Evolutionary conservation across 208 protist species (phyloP).

Genomic region (Crithidia expoeki): DNA sequence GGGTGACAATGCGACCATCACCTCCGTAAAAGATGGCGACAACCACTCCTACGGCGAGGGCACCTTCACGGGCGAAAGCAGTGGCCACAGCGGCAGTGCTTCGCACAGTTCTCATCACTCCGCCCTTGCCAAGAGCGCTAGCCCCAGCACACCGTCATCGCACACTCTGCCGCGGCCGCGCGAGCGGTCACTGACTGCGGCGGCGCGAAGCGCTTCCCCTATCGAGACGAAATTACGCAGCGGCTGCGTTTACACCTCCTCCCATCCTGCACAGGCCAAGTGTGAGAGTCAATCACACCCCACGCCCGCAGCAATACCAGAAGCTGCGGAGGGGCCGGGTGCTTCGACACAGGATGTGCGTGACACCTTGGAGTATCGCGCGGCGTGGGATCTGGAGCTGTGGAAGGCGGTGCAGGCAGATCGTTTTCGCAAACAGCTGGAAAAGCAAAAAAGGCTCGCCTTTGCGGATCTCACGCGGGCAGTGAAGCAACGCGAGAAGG

Average conservation of each 20-base stretch:
- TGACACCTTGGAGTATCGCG: constrained; percentile 80
- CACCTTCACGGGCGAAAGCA: background rate
- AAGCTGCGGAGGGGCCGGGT: background rate
- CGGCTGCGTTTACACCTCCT: background rate
- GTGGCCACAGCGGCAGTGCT: constrained; percentile 1
- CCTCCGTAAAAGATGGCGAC: background rate
- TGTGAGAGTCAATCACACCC: background rate
- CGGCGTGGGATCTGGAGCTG: constrained; percentile 88
- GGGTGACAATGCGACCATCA: background rate
- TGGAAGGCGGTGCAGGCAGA: constrained; percentile 85
- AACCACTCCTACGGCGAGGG: background rate
- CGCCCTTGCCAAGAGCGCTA: background rate
- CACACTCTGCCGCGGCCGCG: constrained; percentile 3
- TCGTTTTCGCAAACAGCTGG: constrained; percentile 65
- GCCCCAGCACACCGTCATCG: constrained; percentile 6
- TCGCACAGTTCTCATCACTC: background rate
- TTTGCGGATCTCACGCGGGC: constrained; percentile 39
- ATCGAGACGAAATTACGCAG: background rate
- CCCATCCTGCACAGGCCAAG: background rate
- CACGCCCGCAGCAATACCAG: background rate
- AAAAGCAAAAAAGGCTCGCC: constrained; percentile 46
- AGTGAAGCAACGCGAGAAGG: constrained; percentile 48
- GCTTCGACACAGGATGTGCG: constrained; percentile 43
- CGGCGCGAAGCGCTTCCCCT: constrained; percentile 4
- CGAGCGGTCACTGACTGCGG: constrained; percentile 15